Conservation (phyloP, 768 basidiomycete genomes). For the Glaciozyma martinii region DNA sequence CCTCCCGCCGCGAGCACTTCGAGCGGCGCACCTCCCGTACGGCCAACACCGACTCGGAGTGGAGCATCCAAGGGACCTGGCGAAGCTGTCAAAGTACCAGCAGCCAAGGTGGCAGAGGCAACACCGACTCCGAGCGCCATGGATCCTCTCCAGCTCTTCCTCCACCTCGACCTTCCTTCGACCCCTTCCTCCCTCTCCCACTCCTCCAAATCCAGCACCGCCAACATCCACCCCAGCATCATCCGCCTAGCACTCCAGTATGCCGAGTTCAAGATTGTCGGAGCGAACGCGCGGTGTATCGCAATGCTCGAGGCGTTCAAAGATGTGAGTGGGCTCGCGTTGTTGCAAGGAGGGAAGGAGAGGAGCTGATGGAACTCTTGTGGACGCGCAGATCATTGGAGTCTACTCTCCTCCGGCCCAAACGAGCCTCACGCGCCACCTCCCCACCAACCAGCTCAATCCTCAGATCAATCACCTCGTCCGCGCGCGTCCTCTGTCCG, state of each 20-base stretch:
- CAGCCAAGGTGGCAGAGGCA: neutral
- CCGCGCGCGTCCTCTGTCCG: conserved; percentile 77
- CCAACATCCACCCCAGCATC: conserved; percentile 83
- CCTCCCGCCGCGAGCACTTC: neutral
- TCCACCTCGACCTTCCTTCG: conserved; percentile 33
- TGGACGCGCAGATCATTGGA: conserved; percentile 63
- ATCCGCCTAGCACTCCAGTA: conserved; percentile 80
- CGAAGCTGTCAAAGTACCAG: neutral
- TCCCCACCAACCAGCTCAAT: conserved; percentile 74
- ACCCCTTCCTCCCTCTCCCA: conserved; percentile 52
- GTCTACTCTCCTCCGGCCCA: conserved; percentile 79
- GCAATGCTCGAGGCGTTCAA: conserved; percentile 86
- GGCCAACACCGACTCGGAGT: no score
- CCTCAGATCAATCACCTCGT: conserved; percentile 88
- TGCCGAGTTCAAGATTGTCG: conserved; percentile 81
- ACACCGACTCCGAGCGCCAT: neutral
- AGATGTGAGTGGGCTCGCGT: conserved; percentile 51
- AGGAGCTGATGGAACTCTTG: no score
- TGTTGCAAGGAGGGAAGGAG: neutral
- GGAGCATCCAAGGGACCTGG: neutral
- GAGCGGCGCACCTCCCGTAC: neutral
- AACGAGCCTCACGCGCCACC: conserved; percentile 77
- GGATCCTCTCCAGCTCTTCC: conserved; percentile 32
- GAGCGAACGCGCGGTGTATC: conserved; percentile 91
- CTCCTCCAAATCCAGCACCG: conserved; percentile 74